phyloP scores from a whole-genome alignment of 305 asterid genomes.

The Salvia sclarea region DNA sequence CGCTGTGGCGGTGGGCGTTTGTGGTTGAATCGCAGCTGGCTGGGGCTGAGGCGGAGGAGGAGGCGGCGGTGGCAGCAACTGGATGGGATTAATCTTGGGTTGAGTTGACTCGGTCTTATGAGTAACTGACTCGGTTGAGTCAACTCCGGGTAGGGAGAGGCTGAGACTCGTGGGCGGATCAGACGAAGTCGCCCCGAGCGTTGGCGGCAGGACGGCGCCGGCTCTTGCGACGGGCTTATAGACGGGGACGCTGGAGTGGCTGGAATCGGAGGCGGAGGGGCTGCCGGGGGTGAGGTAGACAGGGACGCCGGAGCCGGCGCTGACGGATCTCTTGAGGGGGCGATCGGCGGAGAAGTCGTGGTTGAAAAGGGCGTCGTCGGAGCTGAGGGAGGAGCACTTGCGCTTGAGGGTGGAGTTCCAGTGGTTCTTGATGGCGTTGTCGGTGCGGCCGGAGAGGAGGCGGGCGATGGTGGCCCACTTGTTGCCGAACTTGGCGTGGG shows the following conservation, averaged over 20 bases:
- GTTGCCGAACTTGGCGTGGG: slow-evolving; percentile 82
- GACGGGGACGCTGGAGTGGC: slow-evolving; percentile 59
- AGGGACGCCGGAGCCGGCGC: slow-evolving; percentile 64
- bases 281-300: slow-evolving; percentile 58
- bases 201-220: slow-evolving; percentile 41
- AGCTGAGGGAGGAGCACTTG: slow-evolving; percentile 59
- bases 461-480: slow-evolving; percentile 98
- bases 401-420: slow-evolving; percentile 95
- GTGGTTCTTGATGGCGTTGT: slow-evolving; percentile 91
- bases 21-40: slow-evolving; percentile 16
- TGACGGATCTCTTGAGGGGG: slow-evolving; percentile 73
- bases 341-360: slow-evolving; percentile 24
- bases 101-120: slow-evolving; percentile 33
- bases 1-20: slow-evolving; percentile 9
- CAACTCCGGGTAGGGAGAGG: slow-evolving; percentile 77
- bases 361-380: slow-evolving; percentile 34
- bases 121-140: slow-evolving; percentile 35
- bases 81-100: slow-evolving; percentile 22
- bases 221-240: slow-evolving; percentile 54
- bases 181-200: slow-evolving; percentile 34
- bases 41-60: slow-evolving; percentile 29
- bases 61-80: slow-evolving; percentile 22
- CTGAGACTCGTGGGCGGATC: slow-evolving; percentile 69
- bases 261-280: slow-evolving; percentile 76
- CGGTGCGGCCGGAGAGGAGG: slow-evolving; percentile 80